phyloP scores from a whole-genome alignment of 2,329 filamentous ascomycete genomes.

The Penicillium sp. region DNA sequence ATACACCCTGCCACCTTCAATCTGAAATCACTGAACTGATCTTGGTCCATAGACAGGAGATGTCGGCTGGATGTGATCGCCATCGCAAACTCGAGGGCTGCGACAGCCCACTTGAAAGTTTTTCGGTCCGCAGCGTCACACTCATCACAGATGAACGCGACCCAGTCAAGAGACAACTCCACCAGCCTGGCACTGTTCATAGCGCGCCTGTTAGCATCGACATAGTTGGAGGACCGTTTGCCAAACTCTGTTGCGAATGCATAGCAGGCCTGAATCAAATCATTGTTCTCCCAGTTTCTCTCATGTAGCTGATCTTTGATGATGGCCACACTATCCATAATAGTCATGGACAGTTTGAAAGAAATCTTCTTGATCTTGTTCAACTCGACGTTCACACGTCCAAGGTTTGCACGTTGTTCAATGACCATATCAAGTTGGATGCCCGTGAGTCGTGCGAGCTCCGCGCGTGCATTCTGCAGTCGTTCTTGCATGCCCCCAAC shows the following conservation, averaged over 20 bases:
- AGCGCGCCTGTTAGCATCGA: constrained; percentile 90
- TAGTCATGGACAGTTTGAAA: constrained; percentile 94
- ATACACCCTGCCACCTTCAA: constrained; percentile 94
- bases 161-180: constrained; percentile 91
- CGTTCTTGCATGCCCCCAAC: constrained; percentile 80
- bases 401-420: constrained; percentile 88
- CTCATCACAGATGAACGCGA: constrained; percentile 96
- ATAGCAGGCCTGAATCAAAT: constrained; percentile 96
- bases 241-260: constrained; percentile 99
- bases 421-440: constrained; percentile 85
- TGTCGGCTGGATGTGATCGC: constrained; percentile 92
- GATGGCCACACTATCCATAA: constrained; percentile 97
- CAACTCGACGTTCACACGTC: constrained; percentile 84
- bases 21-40: constrained; percentile 79
- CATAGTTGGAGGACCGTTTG: constrained; percentile 87
- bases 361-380: constrained; percentile 94
- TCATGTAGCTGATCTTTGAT: constrained; percentile 74
- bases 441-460: constrained; percentile 74
- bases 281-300: constrained; percentile 79
- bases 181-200: constrained; percentile 98
- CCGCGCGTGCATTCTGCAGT: constrained; percentile 71
- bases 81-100: constrained; percentile 95
- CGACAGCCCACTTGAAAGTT: constrained; percentile 95
- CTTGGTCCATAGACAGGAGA: constrained; percentile 83
- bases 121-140: constrained; percentile 91